These are phyloP conservation scores for Stentor coeruleus DNA, from an alignment of 73 alveolate genomes.

Conservation along the genomic window DNA sequence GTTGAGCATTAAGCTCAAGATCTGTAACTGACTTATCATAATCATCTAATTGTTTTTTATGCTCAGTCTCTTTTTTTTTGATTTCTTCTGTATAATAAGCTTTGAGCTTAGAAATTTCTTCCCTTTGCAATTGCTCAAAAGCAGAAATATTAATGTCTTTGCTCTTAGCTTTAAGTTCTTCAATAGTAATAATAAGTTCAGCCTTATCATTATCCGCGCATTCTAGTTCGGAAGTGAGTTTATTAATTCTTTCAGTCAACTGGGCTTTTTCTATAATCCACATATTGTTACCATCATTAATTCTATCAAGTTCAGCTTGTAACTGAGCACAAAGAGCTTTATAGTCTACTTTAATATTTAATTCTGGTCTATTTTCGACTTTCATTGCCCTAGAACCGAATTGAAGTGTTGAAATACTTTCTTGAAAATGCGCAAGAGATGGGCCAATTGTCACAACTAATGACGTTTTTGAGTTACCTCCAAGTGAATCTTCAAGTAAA, in stretches of 20 bases:
- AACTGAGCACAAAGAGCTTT: conserved; percentile 36
- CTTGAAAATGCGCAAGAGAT: conserved; percentile 64
- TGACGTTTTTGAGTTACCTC: conserved; percentile 81
- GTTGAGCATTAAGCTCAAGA: no score
- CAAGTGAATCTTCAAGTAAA: conserved; percentile 67
- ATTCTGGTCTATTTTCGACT: conserved; percentile 58
- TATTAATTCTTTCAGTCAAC: conserved; percentile 23
- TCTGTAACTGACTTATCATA: no score
- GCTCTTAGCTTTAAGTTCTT: no score
- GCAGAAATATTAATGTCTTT: no score
- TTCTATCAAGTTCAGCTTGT: conserved; percentile 50
- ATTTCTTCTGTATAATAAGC: no score
- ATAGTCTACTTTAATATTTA: conserved; percentile 57
- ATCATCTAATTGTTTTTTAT: no score
- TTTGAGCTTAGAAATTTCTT: no score
- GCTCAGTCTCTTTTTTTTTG: no score
- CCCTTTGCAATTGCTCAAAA: no score
- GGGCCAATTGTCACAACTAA: conserved; percentile 79
- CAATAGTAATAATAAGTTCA: no score
- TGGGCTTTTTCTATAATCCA: conserved; percentile 24
- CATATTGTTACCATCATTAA: conserved; percentile 39
- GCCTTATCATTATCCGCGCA: no score
- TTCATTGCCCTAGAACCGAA: conserved; percentile 78
- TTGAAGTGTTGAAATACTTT: conserved; percentile 57
- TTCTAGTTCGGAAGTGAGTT: conserved; percentile 17